Base-by-base conservation (phyloP, 2,329 filamentous ascomycete genomes). In the Penicillium nordicum region DNA sequence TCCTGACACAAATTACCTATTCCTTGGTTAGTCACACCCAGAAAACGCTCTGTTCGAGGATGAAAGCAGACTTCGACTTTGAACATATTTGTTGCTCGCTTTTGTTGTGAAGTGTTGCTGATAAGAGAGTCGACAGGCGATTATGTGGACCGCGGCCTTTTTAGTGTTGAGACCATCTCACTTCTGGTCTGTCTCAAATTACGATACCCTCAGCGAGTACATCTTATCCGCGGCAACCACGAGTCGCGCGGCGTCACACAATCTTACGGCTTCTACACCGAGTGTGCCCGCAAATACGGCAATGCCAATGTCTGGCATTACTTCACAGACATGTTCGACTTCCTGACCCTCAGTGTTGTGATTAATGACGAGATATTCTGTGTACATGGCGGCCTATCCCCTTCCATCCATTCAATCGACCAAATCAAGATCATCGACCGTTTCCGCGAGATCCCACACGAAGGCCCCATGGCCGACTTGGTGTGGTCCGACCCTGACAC, bases 281-380 rank as follows among this genome's bases (percentile, higher is more conserved):
- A 99, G 73, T 99, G 94, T 76, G 92, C 89, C 21, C 88, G 94
- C 65, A 99, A 99, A 77, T 99, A 99, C 76, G 94, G 94, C 72
- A 97, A 96, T 71, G 92, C 94, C 62, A 97, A 94, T 68, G 94
- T 99, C 23, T 99, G 94, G 94, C 94, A 99, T 76, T 94, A 97
- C 75, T 99, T 99, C 73, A 99, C 94, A 63, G 94, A 99, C 78
- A 97, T 99, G 92, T 99, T 99, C 76, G 94, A 99, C 78, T 99
- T 96, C 75, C 82, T 99, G 62, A 97, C 93, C 8, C 80, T 99
- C 55, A 96, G 90, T 67, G 95, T 97, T 59, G 93, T 99, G 62
- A 99, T 99, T 72, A 96, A 97, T 74, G 89, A 99, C 75, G 90
- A 97, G 74, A 99, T 99, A 64, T 99, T 99, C 75, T 99, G 94